A percentile compares a stretch with the other conserved stretches of the same genome.
Conservation (phyloP, 2,329 filamentous ascomycete species). For the Exophiala dermatitidis region DNA sequence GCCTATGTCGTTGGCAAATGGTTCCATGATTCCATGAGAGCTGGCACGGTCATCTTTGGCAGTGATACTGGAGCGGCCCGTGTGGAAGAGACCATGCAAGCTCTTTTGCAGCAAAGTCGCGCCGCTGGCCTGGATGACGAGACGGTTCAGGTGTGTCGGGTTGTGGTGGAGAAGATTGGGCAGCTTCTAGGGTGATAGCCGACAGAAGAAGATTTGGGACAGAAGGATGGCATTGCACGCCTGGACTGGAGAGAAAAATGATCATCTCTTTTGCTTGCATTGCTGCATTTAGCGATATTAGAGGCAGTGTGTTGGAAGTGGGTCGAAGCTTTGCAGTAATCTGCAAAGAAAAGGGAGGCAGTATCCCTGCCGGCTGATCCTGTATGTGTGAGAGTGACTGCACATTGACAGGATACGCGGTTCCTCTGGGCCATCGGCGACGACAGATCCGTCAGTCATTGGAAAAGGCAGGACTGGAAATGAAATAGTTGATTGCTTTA, state of each 20-base stretch:
- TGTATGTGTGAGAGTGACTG: background rate
- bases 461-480: no score
- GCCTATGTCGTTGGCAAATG: conserved; percentile 56
- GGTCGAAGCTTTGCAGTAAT: background rate
- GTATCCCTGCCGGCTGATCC: background rate
- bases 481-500: no score
- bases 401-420: no score
- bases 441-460: no score
- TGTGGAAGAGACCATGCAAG: conserved; percentile 38
- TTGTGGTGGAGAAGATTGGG: conserved; percentile 32
- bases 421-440: no score
- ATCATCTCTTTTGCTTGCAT: background rate
- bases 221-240: no score
- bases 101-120: conserved; percentile 17
- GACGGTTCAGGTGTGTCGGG: conserved; percentile 33
- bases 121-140: conserved; percentile 32
- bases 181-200: conserved; percentile 20
- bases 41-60: conserved; percentile 52
- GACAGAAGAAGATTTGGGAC: no score
- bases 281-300: conserved; percentile 2
- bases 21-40: conserved; percentile 51
- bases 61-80: conserved; percentile 51
- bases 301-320: background rate
- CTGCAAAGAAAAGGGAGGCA: background rate
- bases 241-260: background rate